Base-by-base conservation (phyloP, 2,329 filamentous ascomycete species). In the Trichoderma sp. region DNA sequence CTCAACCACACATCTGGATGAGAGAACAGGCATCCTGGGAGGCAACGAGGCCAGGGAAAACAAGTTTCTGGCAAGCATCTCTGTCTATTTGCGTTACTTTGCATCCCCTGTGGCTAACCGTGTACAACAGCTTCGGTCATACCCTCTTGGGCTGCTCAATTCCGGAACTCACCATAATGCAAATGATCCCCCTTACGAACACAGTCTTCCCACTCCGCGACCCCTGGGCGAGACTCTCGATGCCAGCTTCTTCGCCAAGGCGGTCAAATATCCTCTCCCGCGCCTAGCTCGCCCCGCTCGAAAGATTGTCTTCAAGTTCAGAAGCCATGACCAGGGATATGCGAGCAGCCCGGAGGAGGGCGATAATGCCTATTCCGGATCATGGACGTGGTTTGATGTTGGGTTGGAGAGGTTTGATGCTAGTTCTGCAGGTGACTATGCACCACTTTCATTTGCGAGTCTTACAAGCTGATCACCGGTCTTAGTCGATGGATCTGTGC, bases 321-420 rank as follows among this genome's bases (percentile, higher is more conserved):
- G 75, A 12, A 87, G 85, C 73, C 80, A 76, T 57, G 88, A 90
- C 70, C 88, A 90, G 71, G 88, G 88, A 4, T 88, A 82, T 82
- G 81, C 82, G 35, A 79, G 70, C 76, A 48, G 39, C 32, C 37
- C 63, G 1, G 37, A 29, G 22, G 63, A 65, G 5, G 50, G 35
- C 17, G 9, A 65, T 2, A 22, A 45, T 5, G 37, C 63, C 4
- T 65, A 57, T n/a, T 65, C 63, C 80, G 1, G 89, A 83, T 86
- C 87, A 0, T 88, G 78, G 77, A 87, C 87, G 0, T 90, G 88
- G 88, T 89, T 89, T 68, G 87, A 89, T 66, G 86, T 82, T 17
- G 88, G 88, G 0, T 74, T 88, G 17, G 88, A 90, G 75, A 81
- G 81, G 4, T 84, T 87, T 57, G 83, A 84, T 53, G 78, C 78